Evolutionary conservation across 257 asterid species (phyloP).

Genomic region (Salvia splendens): DNA sequence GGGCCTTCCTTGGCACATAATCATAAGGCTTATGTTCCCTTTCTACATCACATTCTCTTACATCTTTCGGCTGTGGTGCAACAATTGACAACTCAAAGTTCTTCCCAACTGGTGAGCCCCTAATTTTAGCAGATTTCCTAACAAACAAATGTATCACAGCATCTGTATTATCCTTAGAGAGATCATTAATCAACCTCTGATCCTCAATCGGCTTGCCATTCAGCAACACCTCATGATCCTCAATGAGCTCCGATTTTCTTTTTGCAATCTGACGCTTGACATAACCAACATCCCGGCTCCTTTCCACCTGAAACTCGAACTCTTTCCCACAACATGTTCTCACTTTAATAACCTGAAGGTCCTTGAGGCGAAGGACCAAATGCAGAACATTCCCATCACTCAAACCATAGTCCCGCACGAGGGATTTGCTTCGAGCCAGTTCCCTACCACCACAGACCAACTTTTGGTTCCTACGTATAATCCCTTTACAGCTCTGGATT

Average conservation of each 20-base stretch:
- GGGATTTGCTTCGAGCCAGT: constrained; percentile 74
- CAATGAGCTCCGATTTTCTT: constrained; percentile 41
- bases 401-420: constrained; percentile 73
- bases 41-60: constrained; percentile 10
- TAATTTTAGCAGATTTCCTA: constrained; percentile 66
- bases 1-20: constrained; percentile 43
- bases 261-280: constrained; percentile 71
- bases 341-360: constrained; percentile 66
- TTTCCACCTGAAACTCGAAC: constrained; percentile 67
- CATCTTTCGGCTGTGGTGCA: constrained; percentile 40
- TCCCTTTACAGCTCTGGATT: constrained; percentile 73
- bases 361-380: constrained; percentile 72
- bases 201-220: constrained; percentile 75
- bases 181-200: constrained; percentile 68
- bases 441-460: constrained; percentile 84
- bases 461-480: constrained; percentile 67
- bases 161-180: constrained; percentile 55
- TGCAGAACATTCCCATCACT: constrained; percentile 77
- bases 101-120: constrained; percentile 69
- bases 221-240: constrained; percentile 76
- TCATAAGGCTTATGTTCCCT: constrained; percentile 33
- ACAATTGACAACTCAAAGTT: constrained; percentile 69
- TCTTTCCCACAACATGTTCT: constrained; percentile 76
- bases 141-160: constrained; percentile 87
- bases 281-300: constrained; percentile 69